phyloP scores from a whole-genome alignment of 495 filamentous ascomycete species.

The Podospora pseudopauciseta region DNA sequence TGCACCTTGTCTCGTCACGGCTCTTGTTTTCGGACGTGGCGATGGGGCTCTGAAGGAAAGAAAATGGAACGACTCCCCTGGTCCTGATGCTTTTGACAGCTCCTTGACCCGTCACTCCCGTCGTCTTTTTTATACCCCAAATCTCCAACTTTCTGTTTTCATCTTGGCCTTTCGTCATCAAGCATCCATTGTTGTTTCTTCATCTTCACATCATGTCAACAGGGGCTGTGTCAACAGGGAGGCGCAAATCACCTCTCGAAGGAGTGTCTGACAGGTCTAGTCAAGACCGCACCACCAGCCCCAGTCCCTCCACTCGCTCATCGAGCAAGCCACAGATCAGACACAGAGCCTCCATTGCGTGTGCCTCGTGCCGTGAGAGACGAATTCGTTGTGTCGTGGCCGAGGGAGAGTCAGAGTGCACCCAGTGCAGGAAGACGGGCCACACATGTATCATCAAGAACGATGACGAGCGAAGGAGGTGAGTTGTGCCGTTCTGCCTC shows the following conservation, averaged over 20 bases:
- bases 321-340: constrained; percentile 35
- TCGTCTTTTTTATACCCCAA: not conserved
- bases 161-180: not conserved
- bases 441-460: constrained; percentile 54
- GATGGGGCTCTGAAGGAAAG: constrained; percentile 14
- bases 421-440: constrained; percentile 50
- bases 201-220: constrained; percentile 9
- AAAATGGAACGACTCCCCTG: constrained; percentile 2
- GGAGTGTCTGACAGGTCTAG: constrained; percentile 26
- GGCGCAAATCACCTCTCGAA: constrained; percentile 28
- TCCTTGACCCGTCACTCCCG: constrained; percentile 5
- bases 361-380: constrained; percentile 47
- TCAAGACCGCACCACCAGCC: constrained; percentile 30
- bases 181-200: not conserved
- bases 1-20: constrained; percentile 18
- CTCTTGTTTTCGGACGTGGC: constrained; percentile 16
- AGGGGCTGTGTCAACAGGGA: constrained; percentile 14
- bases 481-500: not conserved
- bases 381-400: constrained; percentile 56
- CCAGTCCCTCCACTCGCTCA: constrained; percentile 24
- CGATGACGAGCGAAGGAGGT: constrained; percentile 53
- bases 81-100: constrained; percentile 1
- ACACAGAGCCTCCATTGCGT: constrained; percentile 40
- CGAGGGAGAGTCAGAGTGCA: constrained; percentile 47
- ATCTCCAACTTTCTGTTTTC: constrained; percentile 6